These are phyloP conservation scores for Aegilops bicornis DNA, from an alignment of 176 grass and related monocot genomes.

Conservation along the genomic window DNA sequence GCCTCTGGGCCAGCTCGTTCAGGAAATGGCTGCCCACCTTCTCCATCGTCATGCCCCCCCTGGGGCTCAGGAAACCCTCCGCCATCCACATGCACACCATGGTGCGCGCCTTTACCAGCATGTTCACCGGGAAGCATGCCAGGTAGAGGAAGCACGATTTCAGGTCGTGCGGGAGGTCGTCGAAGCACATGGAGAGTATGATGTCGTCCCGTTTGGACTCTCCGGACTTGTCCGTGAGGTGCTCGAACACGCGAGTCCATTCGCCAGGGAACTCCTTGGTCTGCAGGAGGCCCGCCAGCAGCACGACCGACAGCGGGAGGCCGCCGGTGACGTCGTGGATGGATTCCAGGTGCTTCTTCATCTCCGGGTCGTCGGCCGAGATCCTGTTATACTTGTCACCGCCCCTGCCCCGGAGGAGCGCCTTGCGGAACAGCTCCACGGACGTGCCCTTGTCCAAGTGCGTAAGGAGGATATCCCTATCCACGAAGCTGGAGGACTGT, in stretches of 20 bases:
- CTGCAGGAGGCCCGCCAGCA: neutral
- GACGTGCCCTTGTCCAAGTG: no score
- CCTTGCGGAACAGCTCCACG: no score
- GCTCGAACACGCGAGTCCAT: neutral
- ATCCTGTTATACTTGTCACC: no score
- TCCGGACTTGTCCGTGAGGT: neutral
- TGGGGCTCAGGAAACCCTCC: conserved; percentile 39
- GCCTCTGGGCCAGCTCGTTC: no score
- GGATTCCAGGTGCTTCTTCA: no score
- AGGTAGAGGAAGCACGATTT: conserved; percentile 57
- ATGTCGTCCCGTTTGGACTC: neutral
- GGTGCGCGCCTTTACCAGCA: neutral
- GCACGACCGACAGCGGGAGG: neutral
- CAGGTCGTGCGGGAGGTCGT: conserved; percentile 47
- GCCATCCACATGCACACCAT: conserved; percentile 49
- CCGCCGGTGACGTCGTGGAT: neutral
- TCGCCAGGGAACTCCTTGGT: neutral
- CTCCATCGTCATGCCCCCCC: conserved; percentile 29
- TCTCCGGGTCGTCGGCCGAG: no score
- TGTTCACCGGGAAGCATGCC: conserved; percentile 35
- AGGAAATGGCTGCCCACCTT: conserved; percentile 19
- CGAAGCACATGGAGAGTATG: conserved; percentile 35
- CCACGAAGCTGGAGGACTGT: no score
- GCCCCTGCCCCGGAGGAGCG: no score
- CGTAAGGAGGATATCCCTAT: no score